phyloP scores from a whole-genome alignment of 1,139 yeast species.

The Torulaspora globosa region DNA sequence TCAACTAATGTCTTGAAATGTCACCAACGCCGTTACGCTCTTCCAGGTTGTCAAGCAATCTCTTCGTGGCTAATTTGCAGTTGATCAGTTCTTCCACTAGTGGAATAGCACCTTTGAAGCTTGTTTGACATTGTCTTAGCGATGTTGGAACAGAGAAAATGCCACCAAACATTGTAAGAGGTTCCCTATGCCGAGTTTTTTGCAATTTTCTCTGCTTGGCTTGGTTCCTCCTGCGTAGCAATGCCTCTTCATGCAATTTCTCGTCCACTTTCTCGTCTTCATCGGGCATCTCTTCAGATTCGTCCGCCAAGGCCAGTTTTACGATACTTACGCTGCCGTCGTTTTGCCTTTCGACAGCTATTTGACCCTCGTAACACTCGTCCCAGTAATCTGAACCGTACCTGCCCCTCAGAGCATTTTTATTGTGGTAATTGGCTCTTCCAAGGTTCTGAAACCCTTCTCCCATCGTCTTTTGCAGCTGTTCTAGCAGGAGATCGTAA shows the following conservation, averaged over 20 bases:
- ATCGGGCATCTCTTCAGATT: conserved; percentile 6
- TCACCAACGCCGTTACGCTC: not conserved
- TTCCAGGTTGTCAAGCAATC: conserved; percentile 6
- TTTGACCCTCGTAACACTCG: conserved; percentile 27
- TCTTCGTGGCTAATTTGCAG: conserved; percentile 16
- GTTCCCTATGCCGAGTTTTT: conserved; percentile 19
- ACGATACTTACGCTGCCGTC: conserved; percentile 6
- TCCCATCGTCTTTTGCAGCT: conserved; percentile 24
- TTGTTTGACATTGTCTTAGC: conserved; percentile 29
- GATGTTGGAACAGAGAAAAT: conserved; percentile 29
- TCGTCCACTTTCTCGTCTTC: conserved; percentile 10
- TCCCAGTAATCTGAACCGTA: conserved; percentile 36
- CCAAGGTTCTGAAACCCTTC: conserved; percentile 31
- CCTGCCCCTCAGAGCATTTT: conserved; percentile 31
- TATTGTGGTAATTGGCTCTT: conserved; percentile 35
- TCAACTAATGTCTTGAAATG: not conserved
- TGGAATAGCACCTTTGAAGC: conserved; percentile 27
- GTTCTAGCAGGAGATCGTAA: conserved; percentile 32
- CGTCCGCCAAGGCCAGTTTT: conserved; percentile 5
- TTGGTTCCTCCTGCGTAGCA: conserved; percentile 7
- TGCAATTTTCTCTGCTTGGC: conserved; percentile 9
- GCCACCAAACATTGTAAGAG: conserved; percentile 35
- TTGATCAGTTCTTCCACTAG: conserved; percentile 26
- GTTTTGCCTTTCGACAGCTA: conserved; percentile 14
- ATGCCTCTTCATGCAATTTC: conserved; percentile 5